Base-by-base conservation (phyloP, 208 protist species). In the Trypanosoma scelopori region DNA sequence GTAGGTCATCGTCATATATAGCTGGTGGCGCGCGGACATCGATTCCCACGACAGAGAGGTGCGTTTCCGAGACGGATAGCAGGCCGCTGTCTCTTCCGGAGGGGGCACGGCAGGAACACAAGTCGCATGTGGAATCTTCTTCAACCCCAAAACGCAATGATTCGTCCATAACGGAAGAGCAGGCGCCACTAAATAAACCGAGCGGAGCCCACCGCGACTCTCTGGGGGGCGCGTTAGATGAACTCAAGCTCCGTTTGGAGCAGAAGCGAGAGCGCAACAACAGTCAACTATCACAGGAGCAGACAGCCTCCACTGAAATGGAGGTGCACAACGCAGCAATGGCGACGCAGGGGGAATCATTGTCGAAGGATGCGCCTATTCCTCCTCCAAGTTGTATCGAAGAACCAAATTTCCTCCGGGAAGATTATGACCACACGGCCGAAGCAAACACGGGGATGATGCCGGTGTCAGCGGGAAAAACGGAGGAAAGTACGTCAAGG, bases 231-330 rank as follows among this genome's bases (percentile, higher is more conserved):
- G 25, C 41, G 0, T 23, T 62, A 16, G 43, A 62, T 18, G 27
- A 51, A n/a, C 56, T 62, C 28, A 62, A 52, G 25, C 56, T 22
- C 16, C 56, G 56, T 9, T 18, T 48, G 45, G 45, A 48, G 15
- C 45, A 23, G 12, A 48, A 15, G 45, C 20, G 45, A 23, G 6
- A 18, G 18, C 3, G 45, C 45, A 23, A 48, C 45, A 15, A 23
- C 12, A 12, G 15, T 6, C 6, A 3, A 9, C 9, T 9, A 9
- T 37, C 9, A 11, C 9, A 11, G 3, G 32, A 3, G 32, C 3
- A 37, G 9, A 37, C 5, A 11, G 32, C 32, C 9, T 9, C 32
- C 32, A 37, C 3, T 37, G 9, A 37, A 9, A 11, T 9, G 32
- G 32, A 37, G 32, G 32, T 9, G 9, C 32, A 3, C 9, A 37